Conservation (phyloP, 2,329 filamentous ascomycete genomes). For the Colletotrichum sp. region DNA sequence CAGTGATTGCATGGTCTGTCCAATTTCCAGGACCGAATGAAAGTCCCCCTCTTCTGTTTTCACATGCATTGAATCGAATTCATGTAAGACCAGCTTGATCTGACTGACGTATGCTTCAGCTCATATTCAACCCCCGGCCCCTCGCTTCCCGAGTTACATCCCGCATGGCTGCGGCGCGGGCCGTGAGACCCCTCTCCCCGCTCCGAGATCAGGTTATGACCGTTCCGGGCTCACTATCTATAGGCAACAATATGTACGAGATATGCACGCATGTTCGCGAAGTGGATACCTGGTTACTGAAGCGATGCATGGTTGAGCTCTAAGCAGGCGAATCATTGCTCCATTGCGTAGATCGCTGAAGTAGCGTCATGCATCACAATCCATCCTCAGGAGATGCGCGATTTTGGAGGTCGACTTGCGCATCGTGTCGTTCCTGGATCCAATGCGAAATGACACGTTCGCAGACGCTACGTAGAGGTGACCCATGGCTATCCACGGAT, state of each 20-base stretch:
- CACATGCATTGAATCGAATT: neutral
- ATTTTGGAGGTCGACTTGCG: neutral
- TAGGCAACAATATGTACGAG: neutral
- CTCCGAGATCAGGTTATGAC: neutral
- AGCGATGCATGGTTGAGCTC: neutral
- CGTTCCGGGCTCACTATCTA: neutral
- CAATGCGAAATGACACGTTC: rapidly evolving
- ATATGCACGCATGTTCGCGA: neutral
- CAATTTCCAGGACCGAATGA: neutral
- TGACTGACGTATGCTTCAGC: neutral
- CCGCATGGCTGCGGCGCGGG: neutral
- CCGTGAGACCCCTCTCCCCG: neutral
- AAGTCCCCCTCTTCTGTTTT: no score
- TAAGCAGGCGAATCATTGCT: neutral
- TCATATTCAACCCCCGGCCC: no score
- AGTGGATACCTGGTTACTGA: neutral
- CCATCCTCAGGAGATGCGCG: neutral
- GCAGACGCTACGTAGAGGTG: rapidly evolving
- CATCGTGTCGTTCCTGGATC: neutral
- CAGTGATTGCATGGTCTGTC: neutral
- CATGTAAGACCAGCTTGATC: neutral
- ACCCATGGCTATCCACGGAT: neutral
- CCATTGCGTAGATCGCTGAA: neutral
- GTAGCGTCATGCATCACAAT: neutral
- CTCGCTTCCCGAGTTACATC: neutral